These are phyloP conservation scores for Citrus hindsii DNA, from an alignment of 345 rosid genomes.

Conservation along the genomic window DNA sequence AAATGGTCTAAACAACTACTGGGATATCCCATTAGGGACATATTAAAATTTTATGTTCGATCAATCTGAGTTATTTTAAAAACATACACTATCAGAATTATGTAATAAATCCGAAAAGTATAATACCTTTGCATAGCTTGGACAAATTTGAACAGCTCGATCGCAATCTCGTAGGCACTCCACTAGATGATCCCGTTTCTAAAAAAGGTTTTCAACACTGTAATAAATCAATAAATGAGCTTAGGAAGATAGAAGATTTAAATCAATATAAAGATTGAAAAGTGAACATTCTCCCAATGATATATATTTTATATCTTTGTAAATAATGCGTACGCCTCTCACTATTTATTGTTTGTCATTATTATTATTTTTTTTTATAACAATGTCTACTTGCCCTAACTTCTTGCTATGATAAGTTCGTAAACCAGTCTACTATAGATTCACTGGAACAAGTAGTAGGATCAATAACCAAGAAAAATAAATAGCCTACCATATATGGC, in stretches of 20 bases:
- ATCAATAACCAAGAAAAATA: background rate
- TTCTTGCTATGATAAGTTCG: background rate
- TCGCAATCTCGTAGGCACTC: slow-evolving; percentile 75
- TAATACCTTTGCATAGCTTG: slow-evolving; percentile 69
- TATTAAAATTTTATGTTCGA: background rate
- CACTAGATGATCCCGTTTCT: slow-evolving; percentile 47
- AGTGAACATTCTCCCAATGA: background rate
- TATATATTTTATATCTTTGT: background rate
- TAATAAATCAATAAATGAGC: background rate
- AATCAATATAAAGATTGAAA: background rate
- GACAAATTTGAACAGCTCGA: slow-evolving; percentile 68
- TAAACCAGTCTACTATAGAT: background rate
- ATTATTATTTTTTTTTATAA: background rate
- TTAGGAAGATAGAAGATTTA: background rate
- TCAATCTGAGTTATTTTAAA: background rate
- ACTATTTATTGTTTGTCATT: background rate
- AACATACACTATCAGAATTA: background rate
- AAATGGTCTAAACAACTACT: background rate
- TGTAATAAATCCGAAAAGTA: background rate
- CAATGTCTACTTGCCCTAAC: background rate
- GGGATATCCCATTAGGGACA: background rate
- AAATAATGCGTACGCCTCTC: background rate
- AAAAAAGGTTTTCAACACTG: slow-evolving; percentile 8
- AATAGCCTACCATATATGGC: background rate
- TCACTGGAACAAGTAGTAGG: background rate